Evolutionary conservation across 495 filamentous ascomycete species (phyloP).

Genomic region (Neurospora tetraspora): DNA sequence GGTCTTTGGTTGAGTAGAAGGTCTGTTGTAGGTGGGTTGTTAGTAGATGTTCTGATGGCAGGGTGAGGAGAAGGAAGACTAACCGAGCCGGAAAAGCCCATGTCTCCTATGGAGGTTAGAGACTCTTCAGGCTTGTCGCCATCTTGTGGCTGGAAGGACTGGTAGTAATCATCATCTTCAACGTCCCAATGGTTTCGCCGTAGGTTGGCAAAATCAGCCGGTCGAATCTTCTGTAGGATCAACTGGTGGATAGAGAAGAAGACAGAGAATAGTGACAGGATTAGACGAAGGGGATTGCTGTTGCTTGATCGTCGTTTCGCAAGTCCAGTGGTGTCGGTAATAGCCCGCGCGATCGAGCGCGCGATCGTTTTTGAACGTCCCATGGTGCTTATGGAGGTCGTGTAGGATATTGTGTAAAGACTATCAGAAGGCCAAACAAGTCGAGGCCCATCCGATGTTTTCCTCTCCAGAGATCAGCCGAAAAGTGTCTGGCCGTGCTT

Average conservation of each 20-base stretch:
- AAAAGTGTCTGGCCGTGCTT: neutral
- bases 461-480: neutral
- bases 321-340: constrained; percentile 17
- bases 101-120: constrained; percentile 24
- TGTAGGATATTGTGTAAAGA: neutral
- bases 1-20: constrained; percentile 55
- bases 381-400: constrained; percentile 7
- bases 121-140: constrained; percentile 7
- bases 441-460: neutral
- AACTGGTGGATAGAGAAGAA: constrained; percentile 32
- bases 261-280: constrained; percentile 21
- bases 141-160: constrained; percentile 15
- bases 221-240: constrained; percentile 24
- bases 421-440: too few relatives aligned
- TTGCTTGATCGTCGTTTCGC: neutral
- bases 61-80: neutral
- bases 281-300: constrained; percentile 8
- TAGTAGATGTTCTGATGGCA: neutral
- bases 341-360: constrained; percentile 26
- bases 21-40: constrained; percentile 25
- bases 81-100: constrained; percentile 28
- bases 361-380: constrained; percentile 20
- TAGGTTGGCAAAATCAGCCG: constrained; percentile 27
- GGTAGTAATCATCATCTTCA: constrained; percentile 14
- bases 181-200: constrained; percentile 21